Evolutionary conservation across 371 early-diverging fungal genomes (phyloP), one percentile per base, ranked within the genome.

Genomic region (Homolaphlyctis polyrhiza): DNA sequence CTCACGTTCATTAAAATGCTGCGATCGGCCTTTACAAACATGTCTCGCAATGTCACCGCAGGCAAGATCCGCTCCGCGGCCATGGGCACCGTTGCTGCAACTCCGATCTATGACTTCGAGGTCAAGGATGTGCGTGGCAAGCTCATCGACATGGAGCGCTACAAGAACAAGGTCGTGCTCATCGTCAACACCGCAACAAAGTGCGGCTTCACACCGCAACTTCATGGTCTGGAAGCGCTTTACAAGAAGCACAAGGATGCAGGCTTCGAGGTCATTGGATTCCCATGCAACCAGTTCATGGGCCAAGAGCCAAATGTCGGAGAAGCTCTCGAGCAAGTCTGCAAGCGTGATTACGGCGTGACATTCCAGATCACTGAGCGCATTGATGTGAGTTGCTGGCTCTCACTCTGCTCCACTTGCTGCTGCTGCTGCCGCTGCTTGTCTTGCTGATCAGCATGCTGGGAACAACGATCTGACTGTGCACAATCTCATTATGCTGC

Each of bases 161-260:
- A 79, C 29, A 65, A 79, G 65, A 84, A 81, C 75, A 88, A 93
- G 81, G 93, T 90, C 21, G 87, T 93, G 33, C 78, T 93, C 43
- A 76, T 97, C 45, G 94, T 94, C 63, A 99, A 99, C 76, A 91
- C 94, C 33, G 99, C 99, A 29, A 91, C 92, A 59, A 86, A 94
- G 63, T 99, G 99, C 75, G 96, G 96, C 14, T 92, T 91, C 69
- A 94, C 98, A 21, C 74, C 83, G 13, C 94, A 95, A 71, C 97
- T 95, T 77, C 63, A 70, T 33, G 91, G 87, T 25, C 80, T 99
- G 25, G 89, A 91, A 76, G 66, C 54, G 1, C 79, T 98, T 35
- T 80, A 93, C 82, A 70, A 93, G 54, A 83, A 89, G 67, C 90
- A 91, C 80, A 79, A 87, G 50, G 91, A 89, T 58, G 69, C 83